Conservation (phyloP, 257 asterid genomes). For the Salvia hispanica region DNA sequence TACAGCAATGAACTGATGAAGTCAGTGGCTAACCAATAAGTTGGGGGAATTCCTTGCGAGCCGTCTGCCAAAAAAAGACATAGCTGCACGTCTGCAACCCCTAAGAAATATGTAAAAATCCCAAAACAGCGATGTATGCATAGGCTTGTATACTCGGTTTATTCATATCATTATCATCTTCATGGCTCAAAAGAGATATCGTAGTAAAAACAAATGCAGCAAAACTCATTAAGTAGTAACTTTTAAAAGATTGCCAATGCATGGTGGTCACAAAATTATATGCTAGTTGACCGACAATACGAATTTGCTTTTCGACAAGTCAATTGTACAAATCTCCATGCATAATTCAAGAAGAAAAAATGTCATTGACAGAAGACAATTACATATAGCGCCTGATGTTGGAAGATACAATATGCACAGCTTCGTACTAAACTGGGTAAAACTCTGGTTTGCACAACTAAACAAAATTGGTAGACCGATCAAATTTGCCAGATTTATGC, state of each 20-base stretch:
- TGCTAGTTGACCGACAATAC: constrained; percentile 10
- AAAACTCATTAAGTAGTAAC: not conserved
- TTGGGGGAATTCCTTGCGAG: not conserved
- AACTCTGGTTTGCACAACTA: constrained; percentile 22
- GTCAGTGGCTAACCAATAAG: too few relatives aligned
- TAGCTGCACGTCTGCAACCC: constrained; percentile 12
- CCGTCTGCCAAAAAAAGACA: constrained; percentile 21
- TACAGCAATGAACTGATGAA: too few relatives aligned
- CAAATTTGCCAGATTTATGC: constrained; percentile 11
- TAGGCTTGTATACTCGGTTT: not conserved
- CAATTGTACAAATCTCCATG: constrained; percentile 10
- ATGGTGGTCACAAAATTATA: constrained; percentile 11
- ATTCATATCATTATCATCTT: constrained; percentile 26
- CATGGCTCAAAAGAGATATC: constrained; percentile 18
- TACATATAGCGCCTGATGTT: constrained; percentile 19
- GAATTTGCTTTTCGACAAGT: constrained; percentile 19
- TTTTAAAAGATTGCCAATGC: not conserved
- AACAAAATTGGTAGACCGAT: constrained; percentile 12
- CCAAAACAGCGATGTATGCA: constrained; percentile 13
- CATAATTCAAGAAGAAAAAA: constrained; percentile 18
- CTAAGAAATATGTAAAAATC: constrained; percentile 10
- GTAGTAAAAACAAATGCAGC: constrained; percentile 4
- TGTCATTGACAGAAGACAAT: constrained; percentile 19
- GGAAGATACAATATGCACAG: constrained; percentile 7
- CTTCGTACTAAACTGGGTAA: constrained; percentile 20